Percentiles rank a stretch among this genome's conserved stretches.
phyloP scores from a whole-genome alignment of 2,329 filamentous ascomycete genomes.

The Periconia digitata region DNA sequence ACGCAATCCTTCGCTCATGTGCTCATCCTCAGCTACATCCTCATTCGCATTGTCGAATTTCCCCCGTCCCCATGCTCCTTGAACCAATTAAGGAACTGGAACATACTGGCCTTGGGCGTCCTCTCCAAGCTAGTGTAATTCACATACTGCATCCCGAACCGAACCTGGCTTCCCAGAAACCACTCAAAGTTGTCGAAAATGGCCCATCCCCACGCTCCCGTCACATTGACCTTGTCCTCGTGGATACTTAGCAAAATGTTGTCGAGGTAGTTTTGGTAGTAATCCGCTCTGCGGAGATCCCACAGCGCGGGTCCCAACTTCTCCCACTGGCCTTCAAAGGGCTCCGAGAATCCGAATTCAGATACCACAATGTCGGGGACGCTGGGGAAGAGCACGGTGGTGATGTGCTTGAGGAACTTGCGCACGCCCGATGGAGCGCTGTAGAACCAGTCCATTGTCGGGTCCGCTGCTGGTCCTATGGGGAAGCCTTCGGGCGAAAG shows the following conservation, averaged over 20 bases:
- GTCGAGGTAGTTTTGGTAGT: constrained; percentile 46
- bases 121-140: constrained; percentile 46
- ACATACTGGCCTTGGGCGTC: constrained; percentile 47
- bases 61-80: constrained; percentile 28
- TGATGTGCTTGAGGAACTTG: constrained; percentile 47
- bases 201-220: constrained; percentile 46
- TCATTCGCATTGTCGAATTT: constrained; percentile 31
- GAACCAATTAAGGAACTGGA: constrained; percentile 49
- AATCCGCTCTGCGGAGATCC: constrained; percentile 46
- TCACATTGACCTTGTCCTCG: constrained; percentile 46
- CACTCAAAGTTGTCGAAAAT: constrained; percentile 49
- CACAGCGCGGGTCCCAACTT: constrained; percentile 38
- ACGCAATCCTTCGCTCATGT: background rate
- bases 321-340: constrained; percentile 40
- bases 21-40: background rate
- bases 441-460: constrained; percentile 46
- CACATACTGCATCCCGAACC: constrained; percentile 49
- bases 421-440: constrained; percentile 44
- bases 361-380: constrained; percentile 45
- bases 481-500: constrained; percentile 47
- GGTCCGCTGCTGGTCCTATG: constrained; percentile 47
- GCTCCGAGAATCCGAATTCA: constrained; percentile 48
- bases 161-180: constrained; percentile 36
- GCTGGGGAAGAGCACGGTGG: constrained; percentile 46
- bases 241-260: constrained; percentile 43